Evolutionary conservation across 768 basidiomycete genomes (phyloP), one percentile per base, ranked within the genome.

Genomic region (Mycena kentingensis): DNA sequence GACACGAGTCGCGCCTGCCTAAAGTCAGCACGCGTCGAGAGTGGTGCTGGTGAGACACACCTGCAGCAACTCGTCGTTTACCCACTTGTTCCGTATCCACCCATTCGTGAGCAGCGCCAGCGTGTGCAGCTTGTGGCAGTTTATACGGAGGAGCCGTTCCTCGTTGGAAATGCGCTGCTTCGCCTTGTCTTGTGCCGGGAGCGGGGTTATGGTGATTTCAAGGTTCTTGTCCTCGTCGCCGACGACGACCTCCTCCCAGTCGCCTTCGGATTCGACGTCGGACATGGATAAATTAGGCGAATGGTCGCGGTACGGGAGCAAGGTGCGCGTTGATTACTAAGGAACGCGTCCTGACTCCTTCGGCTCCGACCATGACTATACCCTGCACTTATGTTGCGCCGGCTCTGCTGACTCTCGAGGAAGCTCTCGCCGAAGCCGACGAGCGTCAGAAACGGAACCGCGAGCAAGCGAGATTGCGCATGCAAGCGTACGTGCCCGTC

Each of bases 101-200:
- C 86, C 90, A 64, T 87, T 92, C 13, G 81, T 79, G 12, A 98
- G 77, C 13, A 97, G 76, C n/a, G 81, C 73, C 11, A 95, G 70
- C 8, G 93, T 90, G 61, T 99, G 97, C 13, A 93, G 75, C 70
- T 96, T 95, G 73, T 98, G 96, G 48, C 83, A 85, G 51, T 88
- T 81, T 39, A 95, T 81, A 28, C 94, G 80, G 8, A 84, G 66
- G 35, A 85, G 72, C 12, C 94, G 82, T 63, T 95, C 90, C 13
- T 82, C 81, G 54, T 83, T 77, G 28, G 81, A 68, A 55, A 82
- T 69, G 55, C 79, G 78, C 69, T 78, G 76, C 65, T 74, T 80
- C 62, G 61, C 85, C 85, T 80, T 83, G 52, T 70, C 67, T 32
- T 64, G 63, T 61, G 72, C 75, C 39, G 70, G 68, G 55, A 70